These are phyloP conservation scores for Isochrysis galbana DNA, from an alignment of 78 protist genomes.

Conservation along the genomic window DNA sequence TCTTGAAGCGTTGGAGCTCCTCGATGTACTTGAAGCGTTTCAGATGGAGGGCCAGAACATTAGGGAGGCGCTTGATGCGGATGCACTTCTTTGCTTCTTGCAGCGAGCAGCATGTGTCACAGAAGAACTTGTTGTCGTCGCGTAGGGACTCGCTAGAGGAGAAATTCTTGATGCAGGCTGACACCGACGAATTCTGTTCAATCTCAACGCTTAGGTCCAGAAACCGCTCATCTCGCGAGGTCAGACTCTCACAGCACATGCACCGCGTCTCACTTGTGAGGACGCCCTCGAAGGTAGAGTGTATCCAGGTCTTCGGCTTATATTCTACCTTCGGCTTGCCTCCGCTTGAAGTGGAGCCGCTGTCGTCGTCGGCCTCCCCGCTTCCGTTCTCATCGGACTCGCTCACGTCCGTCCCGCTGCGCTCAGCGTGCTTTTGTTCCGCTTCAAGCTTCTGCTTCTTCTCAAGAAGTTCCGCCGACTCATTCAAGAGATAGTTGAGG, in stretches of 20 bases:
- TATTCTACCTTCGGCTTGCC: slow-evolving; percentile 17
- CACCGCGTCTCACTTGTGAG: slow-evolving; percentile 86
- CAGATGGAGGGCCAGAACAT: slow-evolving; percentile 84
- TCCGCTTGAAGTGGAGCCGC: not conserved
- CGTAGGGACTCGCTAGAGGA: slow-evolving; percentile 63
- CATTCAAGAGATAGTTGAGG: slow-evolving; percentile 78
- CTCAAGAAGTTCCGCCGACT: slow-evolving; percentile 64
- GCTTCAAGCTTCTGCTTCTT: slow-evolving; percentile 27
- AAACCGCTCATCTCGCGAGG: slow-evolving; percentile 76
- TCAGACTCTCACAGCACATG: slow-evolving; percentile 73
- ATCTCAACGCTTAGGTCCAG: slow-evolving; percentile 84
- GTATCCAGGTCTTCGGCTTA: slow-evolving; percentile 85
- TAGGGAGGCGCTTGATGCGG: slow-evolving; percentile 76
- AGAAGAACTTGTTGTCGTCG: slow-evolving; percentile 79
- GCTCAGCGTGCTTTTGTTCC: not conserved
- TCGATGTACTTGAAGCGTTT: slow-evolving; percentile 90
- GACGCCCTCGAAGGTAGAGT: slow-evolving; percentile 84
- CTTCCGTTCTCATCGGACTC: not conserved
- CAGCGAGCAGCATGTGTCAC: slow-evolving; percentile 81
- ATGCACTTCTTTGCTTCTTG: slow-evolving; percentile 89
- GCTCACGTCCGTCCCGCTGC: not conserved
- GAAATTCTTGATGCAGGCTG: slow-evolving; percentile 71
- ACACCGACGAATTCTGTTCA: slow-evolving; percentile 71
- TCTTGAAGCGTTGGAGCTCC: slow-evolving; percentile 55
- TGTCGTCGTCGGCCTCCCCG: not conserved